Percentiles rank a stretch among this genome's conserved stretches.
Conservation (phyloP, 352 stramenopile species). For the Albugo laibachii region DNA sequence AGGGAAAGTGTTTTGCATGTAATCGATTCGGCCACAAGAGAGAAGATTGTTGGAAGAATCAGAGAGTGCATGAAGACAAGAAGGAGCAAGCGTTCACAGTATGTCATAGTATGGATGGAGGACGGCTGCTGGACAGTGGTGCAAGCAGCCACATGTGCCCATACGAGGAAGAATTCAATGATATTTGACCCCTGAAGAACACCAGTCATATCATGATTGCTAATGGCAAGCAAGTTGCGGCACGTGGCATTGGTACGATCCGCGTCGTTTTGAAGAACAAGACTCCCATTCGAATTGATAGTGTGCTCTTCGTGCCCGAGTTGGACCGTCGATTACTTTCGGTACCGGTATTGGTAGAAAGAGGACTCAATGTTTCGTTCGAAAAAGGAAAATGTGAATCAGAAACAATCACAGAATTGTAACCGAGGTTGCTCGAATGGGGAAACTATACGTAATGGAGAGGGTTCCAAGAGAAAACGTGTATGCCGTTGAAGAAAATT, state of each 20-base stretch:
- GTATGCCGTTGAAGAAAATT: no score
- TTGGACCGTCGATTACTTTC: constrained; percentile 9
- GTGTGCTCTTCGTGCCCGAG: constrained; percentile 9
- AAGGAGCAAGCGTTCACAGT: background rate
- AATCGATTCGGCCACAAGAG: background rate
- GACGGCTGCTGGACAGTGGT: constrained; percentile 9
- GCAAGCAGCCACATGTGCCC: constrained; percentile 11
- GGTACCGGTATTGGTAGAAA: background rate
- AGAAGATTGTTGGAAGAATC: background rate
- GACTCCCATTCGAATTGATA: constrained; percentile 3
- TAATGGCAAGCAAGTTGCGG: constrained; percentile 5
- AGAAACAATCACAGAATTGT: no score
- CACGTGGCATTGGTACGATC: constrained; percentile 4
- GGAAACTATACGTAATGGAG: no score
- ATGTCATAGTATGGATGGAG: background rate
- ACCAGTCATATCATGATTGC: constrained; percentile 5
- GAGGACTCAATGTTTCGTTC: no score
- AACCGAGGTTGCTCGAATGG: no score
- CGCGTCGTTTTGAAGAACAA: constrained; percentile 2
- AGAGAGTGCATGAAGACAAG: background rate
- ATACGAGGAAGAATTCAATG: constrained; percentile 2
- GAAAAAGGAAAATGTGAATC: no score
- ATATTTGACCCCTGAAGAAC: background rate
- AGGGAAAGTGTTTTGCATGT: background rate
- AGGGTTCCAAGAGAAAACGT: no score